Evolutionary conservation across 495 filamentous ascomycete genomes (phyloP), one percentile per base, ranked within the genome.

Genomic region (Aspergillus mulundensis): DNA sequence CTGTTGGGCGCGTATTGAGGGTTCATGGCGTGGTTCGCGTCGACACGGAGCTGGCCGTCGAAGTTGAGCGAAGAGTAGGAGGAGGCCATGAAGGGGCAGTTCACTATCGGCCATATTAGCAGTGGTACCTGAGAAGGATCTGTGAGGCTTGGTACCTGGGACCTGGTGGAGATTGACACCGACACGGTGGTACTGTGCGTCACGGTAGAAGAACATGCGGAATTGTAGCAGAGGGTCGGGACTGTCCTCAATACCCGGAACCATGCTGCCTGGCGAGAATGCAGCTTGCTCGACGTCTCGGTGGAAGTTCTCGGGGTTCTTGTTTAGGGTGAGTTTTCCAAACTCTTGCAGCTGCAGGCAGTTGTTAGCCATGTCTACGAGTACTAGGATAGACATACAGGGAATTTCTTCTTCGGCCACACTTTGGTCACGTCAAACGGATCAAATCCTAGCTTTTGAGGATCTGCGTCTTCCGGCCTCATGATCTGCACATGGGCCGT

Each of bases 271-370:
- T 4, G 76, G 76, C 6, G 68, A 73, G 65, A 80, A 81, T 5
- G 77, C 76, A 11, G 77, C 76, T 63, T 79, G 77, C 53, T 81
- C 76, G 34, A 80, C 70, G 49, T 78, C 76, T 20, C 79, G 78
- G 54, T 85, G 83, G 77, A 83, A 88, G 71, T 89, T 87, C 62
- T 88, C 79, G 0, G 77, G 75, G 67, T 90, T 89, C 69, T 82
- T 85, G 73, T 88, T 88, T 21, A 89, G 67, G 3, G 74, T 77
- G 42, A 89, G 69, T 67, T 80, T 81, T 42, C 87, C 87, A 58
- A 89, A 79, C 58, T 78, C 69, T 39, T 39, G 48, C 56, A 67
- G 50, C 58, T 72, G 58, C 45, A 3, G 0, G 3, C 25, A 28
- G 8, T 11, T 12, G 19, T 25, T 15, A 53, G 20, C 11, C 32